These are phyloP conservation scores for Stachybotrys chlorohalonatus DNA, from an alignment of 2,329 filamentous ascomycete genomes.

Conservation along the genomic window DNA sequence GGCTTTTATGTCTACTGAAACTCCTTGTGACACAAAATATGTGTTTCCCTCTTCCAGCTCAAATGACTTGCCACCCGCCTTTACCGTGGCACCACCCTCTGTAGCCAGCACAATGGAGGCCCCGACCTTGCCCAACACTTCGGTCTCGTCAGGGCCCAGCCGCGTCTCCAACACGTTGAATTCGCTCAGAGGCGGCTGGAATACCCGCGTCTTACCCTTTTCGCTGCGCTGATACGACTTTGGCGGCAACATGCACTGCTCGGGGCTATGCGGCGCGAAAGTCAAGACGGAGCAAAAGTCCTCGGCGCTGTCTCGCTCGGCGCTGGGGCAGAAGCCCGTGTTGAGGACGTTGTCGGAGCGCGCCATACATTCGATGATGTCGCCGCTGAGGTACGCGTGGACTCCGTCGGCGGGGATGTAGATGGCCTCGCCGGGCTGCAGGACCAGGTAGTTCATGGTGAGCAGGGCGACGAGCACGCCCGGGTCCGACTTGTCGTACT, in stretches of 20 bases:
- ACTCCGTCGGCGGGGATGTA: constrained; percentile 67
- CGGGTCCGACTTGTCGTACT: constrained; percentile 56
- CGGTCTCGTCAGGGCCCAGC: constrained; percentile 47
- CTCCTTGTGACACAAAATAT: constrained; percentile 14
- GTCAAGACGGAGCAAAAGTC: constrained; percentile 54
- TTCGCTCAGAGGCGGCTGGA: constrained; percentile 60
- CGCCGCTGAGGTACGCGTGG: constrained; percentile 63
- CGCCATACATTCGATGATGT: constrained; percentile 75
- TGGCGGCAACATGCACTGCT: constrained; percentile 46
- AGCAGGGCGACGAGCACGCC: constrained; percentile 61
- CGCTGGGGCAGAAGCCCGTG: constrained; percentile 61
- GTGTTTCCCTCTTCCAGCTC: constrained; percentile 14
- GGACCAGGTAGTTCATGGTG: constrained; percentile 64
- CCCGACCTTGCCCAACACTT: constrained; percentile 25
- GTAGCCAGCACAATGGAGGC: constrained; percentile 13
- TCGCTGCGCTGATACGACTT: constrained; percentile 39
- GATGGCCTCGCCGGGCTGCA: constrained; percentile 57
- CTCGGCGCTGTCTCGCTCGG: constrained; percentile 55
- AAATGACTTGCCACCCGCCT: constrained; percentile 10
- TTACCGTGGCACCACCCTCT: constrained; percentile 9
- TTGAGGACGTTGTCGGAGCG: constrained; percentile 67
- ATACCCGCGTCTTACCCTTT: constrained; percentile 53
- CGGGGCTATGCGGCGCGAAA: constrained; percentile 50
- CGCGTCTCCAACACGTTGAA: constrained; percentile 59
- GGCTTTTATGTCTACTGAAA: constrained; percentile 11